A percentile compares a stretch with the other conserved stretches of the same genome.
These are phyloP conservation scores for Rhizopus arrhizus DNA, from an alignment of 371 early-diverging fungal genomes.

Conservation along the genomic window DNA sequence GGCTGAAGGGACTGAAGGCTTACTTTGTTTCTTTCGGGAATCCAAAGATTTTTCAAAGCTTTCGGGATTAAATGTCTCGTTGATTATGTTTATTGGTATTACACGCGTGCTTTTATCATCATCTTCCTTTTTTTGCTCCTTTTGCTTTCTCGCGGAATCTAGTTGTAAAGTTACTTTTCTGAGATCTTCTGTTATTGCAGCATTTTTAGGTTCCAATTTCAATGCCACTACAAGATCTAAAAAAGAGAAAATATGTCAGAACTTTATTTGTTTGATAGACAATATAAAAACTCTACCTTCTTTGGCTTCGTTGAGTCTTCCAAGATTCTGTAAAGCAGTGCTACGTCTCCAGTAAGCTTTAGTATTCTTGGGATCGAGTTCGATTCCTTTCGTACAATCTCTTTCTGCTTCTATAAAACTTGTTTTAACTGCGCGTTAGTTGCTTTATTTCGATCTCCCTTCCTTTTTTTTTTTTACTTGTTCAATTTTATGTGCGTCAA, in stretches of 20 bases:
- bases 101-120: neutral
- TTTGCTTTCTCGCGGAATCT: neutral
- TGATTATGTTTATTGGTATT: neutral
- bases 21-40: too few species aligned
- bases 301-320: constrained; percentile 62
- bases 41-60: too few species aligned
- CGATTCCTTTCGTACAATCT: constrained; percentile 72
- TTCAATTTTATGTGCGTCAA: constrained; percentile 81
- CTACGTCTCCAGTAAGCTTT: constrained; percentile 87
- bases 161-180: neutral
- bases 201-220: constrained; percentile 71
- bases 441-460: neutral
- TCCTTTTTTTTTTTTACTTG: constrained; percentile 40
- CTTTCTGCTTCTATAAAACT: constrained; percentile 56
- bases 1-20: too few species aligned
- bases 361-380: constrained; percentile 69
- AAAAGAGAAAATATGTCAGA: neutral
- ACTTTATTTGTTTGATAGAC: neutral
- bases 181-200: constrained; percentile 65
- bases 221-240: constrained; percentile 67
- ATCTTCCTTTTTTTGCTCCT: neutral
- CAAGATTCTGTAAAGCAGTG: constrained; percentile 63
- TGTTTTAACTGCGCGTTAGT: neutral
- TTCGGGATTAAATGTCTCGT: too few species aligned
- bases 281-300: constrained; percentile 37